Conservation (phyloP, 169 alveolate genomes). For the Eimeria acervulina region DNA sequence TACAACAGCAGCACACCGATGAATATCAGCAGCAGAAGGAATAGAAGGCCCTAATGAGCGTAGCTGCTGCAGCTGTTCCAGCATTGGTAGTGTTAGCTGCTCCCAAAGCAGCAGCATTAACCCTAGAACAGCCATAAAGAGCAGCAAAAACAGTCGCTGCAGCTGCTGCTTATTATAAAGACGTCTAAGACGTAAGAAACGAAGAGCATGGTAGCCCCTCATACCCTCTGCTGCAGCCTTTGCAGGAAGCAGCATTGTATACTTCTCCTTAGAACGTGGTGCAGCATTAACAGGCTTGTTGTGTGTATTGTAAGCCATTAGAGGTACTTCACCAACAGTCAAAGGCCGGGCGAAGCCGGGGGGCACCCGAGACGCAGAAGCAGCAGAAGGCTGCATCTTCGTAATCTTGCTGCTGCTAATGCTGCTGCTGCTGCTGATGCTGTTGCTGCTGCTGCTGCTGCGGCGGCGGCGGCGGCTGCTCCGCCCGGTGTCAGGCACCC, state of each 20-base stretch:
- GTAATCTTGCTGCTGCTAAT: not conserved
- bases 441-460: not conserved
- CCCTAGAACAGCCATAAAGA: not conserved
- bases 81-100: conserved; percentile 52
- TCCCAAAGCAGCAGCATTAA: conserved; percentile 63
- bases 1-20: not conserved
- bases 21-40: not conserved
- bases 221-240: not conserved
- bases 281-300: conserved; percentile 68
- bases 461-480: not conserved
- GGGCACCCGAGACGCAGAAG: conserved; percentile 35
- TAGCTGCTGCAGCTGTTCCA: conserved; percentile 51
- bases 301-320: conserved; percentile 64
- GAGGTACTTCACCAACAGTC: conserved; percentile 75
- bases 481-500: no score
- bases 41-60: not conserved
- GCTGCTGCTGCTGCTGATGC: conserved; percentile 29
- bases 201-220: conserved; percentile 78
- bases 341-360: conserved; percentile 80
- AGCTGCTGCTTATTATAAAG: conserved; percentile 24
- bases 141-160: conserved; percentile 42
- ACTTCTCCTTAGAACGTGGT: not conserved
- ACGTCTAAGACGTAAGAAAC: conserved; percentile 71
- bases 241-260: conserved; percentile 42
- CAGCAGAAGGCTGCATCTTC: conserved; percentile 29